Evolutionary conservation across 108 stramenopile species (phyloP).

Genomic region (Skeletonema marinoi): DNA sequence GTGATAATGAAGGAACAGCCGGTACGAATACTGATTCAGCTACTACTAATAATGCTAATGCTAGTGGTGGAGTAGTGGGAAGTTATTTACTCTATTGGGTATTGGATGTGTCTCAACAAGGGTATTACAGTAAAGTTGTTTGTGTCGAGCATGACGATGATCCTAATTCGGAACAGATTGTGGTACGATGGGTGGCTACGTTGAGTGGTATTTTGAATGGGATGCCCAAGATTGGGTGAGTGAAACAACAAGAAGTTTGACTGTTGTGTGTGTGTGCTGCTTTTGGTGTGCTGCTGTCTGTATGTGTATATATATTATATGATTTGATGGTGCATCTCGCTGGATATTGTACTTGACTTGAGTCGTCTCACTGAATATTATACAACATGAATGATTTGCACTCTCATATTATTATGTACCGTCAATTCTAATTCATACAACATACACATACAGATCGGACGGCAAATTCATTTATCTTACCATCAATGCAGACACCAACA

Average conservation of each 20-base stretch:
- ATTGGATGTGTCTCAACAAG: not conserved
- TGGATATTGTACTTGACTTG: no score
- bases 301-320: not conserved
- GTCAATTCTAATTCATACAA: not conserved
- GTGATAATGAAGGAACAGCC: no score
- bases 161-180: not conserved
- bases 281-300: not conserved
- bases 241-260: no score
- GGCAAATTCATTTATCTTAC: not conserved
- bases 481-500: not conserved
- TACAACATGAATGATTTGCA: not conserved
- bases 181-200: not conserved
- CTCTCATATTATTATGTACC: not conserved
- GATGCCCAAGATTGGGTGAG: conserved; percentile 7
- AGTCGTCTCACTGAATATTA: not conserved
- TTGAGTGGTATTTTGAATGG: conserved; percentile 1
- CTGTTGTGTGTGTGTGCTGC: no score
- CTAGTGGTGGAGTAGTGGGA: not conserved
- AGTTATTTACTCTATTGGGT: conserved; percentile 1
- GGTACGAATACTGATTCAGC: no score
- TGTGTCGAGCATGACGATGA: not conserved
- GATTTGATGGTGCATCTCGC: no score
- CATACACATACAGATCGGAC: not conserved
- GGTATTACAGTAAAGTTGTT: not conserved
- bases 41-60: no score